phyloP scores from a whole-genome alignment of 2,329 filamentous ascomycete genomes.

The Sphaerulina vaccinii region DNA sequence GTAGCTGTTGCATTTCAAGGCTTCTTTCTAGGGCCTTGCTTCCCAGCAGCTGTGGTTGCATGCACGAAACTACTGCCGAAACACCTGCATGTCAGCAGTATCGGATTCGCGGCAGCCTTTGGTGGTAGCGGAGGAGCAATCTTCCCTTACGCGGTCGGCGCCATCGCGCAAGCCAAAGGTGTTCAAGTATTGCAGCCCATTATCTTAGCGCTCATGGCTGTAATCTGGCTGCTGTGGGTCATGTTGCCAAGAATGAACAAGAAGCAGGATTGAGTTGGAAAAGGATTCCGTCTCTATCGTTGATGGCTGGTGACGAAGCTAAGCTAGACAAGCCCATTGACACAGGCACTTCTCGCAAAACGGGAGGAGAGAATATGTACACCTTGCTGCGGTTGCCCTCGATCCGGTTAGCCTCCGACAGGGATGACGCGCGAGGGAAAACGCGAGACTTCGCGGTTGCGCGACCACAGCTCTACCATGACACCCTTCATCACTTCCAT shows the following conservation, averaged over 20 bases:
- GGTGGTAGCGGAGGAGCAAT: slow-evolving; percentile 70
- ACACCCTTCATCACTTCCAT: too few species aligned
- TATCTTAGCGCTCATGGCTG: slow-evolving; percentile 54
- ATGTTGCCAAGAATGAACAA: slow-evolving; percentile 47
- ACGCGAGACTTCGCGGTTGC: too few species aligned
- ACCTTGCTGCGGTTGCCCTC: too few species aligned
- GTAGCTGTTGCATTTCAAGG: slow-evolving; percentile 70
- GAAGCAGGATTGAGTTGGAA: slow-evolving; percentile 38
- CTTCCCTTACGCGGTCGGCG: slow-evolving; percentile 65
- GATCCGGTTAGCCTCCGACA: too few species aligned
- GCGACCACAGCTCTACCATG: too few species aligned
- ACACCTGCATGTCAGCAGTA: slow-evolving; percentile 73
- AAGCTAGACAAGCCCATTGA: too few species aligned
- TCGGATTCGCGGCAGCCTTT: slow-evolving; percentile 77
- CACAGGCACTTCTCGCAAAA: too few species aligned
- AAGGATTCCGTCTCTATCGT: too few species aligned
- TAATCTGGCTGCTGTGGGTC: slow-evolving; percentile 54
- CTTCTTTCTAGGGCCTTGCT: slow-evolving; percentile 77
- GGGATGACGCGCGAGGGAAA: too few species aligned
- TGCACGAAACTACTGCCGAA: slow-evolving; percentile 72
- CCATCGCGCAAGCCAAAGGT: slow-evolving; percentile 62
- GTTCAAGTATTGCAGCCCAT: slow-evolving; percentile 62
- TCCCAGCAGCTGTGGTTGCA: slow-evolving; percentile 71
- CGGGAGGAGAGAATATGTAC: too few species aligned
- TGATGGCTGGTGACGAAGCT: too few species aligned